phyloP scores from a whole-genome alignment of 2,329 filamentous ascomycete genomes.

The Aspergillaceae sp. region DNA sequence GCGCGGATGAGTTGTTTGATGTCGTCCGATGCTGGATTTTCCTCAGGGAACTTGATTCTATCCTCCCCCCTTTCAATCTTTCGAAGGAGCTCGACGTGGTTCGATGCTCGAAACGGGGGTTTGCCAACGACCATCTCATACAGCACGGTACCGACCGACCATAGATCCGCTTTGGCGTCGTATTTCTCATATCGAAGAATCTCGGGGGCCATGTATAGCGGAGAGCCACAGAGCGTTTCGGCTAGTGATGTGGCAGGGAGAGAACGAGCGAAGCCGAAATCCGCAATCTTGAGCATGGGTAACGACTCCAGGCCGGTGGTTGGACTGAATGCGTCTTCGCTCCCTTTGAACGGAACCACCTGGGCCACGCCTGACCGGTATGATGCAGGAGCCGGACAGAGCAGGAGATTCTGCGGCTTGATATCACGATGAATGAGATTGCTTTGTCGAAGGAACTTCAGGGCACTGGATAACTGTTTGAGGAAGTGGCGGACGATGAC shows the following conservation, averaged over 20 bases:
- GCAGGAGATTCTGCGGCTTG: slow-evolving; percentile 89
- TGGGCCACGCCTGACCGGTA: slow-evolving; percentile 57
- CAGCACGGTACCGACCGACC: slow-evolving; percentile 92
- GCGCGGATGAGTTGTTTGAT: slow-evolving; percentile 73
- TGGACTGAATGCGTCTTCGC: slow-evolving; percentile 71
- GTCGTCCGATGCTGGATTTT: slow-evolving; percentile 60
- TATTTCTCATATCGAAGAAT: slow-evolving; percentile 96
- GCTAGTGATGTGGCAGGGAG: slow-evolving; percentile 84
- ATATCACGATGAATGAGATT: slow-evolving; percentile 95
- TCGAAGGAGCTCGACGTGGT: slow-evolving; percentile 86
- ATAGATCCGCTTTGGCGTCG: slow-evolving; percentile 91
- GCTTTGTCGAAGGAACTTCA: slow-evolving; percentile 74
- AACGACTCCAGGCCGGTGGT: slow-evolving; percentile 72
- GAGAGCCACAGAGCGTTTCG: slow-evolving; percentile 92
- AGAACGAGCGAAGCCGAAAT: slow-evolving; percentile 96
- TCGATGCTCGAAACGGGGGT: slow-evolving; percentile 83
- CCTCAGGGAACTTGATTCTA: slow-evolving; percentile 70
- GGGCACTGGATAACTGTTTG: slow-evolving; percentile 85
- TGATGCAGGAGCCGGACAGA: slow-evolving; percentile 69
- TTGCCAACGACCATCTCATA: slow-evolving; percentile 91
- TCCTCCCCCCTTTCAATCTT: slow-evolving; percentile 89
- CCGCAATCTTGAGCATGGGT: slow-evolving; percentile 94
- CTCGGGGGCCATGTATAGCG: slow-evolving; percentile 97
- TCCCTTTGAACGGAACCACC: slow-evolving; percentile 65
- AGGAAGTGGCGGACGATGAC: slow-evolving; percentile 94